Percentiles rank a stretch among this genome's conserved stretches.
These are phyloP conservation scores for Ophiobolus disseminans DNA, from an alignment of 2,329 filamentous ascomycete species.

Conservation along the genomic window DNA sequence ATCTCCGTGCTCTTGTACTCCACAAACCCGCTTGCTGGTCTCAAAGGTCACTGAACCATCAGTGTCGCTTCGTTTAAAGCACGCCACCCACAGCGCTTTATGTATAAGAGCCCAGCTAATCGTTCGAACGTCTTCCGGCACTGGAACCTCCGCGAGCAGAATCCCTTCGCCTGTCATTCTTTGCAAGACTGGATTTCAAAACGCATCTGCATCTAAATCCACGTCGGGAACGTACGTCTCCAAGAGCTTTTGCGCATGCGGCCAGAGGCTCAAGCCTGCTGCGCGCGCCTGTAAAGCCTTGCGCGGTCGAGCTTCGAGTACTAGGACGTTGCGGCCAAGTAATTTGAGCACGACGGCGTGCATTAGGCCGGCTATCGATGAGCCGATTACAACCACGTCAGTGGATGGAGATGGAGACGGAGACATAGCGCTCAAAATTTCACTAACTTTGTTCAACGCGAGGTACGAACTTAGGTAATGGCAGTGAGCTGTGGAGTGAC, in stretches of 20 bases:
- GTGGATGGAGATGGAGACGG: neutral
- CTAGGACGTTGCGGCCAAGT: slow-evolving; percentile 17
- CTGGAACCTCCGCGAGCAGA: slow-evolving; percentile 6
- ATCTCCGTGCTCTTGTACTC: slow-evolving; percentile 10
- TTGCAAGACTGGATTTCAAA: slow-evolving; percentile 14
- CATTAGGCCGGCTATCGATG: slow-evolving; percentile 29
- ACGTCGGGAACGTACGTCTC: slow-evolving; percentile 11
- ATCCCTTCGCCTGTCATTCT: slow-evolving; percentile 17
- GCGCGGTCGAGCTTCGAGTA: slow-evolving; percentile 20
- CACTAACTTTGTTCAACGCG: no score
- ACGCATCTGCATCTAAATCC: slow-evolving; percentile 11
- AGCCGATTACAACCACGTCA: slow-evolving; percentile 14
- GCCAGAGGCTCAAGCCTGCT: slow-evolving; percentile 24
- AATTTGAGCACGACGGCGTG: slow-evolving; percentile 26
- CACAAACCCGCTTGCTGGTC: slow-evolving; percentile 8
- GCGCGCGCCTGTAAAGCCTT: slow-evolving; percentile 19
- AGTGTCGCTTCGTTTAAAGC: slow-evolving; percentile 4
- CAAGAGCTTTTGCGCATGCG: slow-evolving; percentile 19
- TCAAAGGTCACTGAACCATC: slow-evolving; percentile 6
- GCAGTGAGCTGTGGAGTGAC: no score
- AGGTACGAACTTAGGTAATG: no score
- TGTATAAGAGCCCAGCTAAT: slow-evolving; percentile 26
- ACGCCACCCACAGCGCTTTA: slow-evolving; percentile 13
- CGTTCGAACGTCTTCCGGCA: slow-evolving; percentile 10
- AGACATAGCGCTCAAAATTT: no score